Evolutionary conservation across 148 eudicot species (phyloP).

Genomic region (Fallopia convolvulus): DNA sequence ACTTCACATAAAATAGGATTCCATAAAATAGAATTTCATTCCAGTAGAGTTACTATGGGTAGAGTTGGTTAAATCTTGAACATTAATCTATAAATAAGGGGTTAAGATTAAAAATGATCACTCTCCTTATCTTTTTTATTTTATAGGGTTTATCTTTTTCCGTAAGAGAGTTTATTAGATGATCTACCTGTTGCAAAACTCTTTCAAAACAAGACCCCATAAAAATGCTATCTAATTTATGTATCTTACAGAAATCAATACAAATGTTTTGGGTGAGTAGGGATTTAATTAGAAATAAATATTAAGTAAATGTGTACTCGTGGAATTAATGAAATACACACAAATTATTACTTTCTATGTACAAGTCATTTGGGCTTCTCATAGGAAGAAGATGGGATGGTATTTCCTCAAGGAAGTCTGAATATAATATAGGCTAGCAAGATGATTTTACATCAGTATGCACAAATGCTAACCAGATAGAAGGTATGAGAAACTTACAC

Average conservation of each 20-base stretch:
- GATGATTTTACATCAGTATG: background rate
- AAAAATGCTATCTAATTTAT: background rate
- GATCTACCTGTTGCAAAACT: too few relatives aligned
- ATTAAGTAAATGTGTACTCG: background rate
- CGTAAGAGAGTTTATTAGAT: too few relatives aligned
- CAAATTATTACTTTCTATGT: background rate
- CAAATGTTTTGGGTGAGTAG: background rate
- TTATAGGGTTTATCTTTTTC: too few relatives aligned
- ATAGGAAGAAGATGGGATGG: background rate
- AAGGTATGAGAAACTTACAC: constrained; percentile 12
- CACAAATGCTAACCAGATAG: background rate
- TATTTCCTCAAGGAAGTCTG: background rate
- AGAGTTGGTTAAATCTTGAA: too few relatives aligned
- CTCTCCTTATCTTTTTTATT: too few relatives aligned
- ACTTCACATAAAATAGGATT: background rate
- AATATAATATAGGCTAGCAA: background rate
- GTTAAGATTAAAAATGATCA: too few relatives aligned
- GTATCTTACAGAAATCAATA: background rate
- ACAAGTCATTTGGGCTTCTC: background rate
- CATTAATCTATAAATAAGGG: too few relatives aligned
- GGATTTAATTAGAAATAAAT: background rate
- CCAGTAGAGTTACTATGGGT: too few relatives aligned
- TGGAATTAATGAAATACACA: background rate
- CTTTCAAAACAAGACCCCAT: background rate
- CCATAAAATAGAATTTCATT: too few relatives aligned